Conservation (phyloP, 805 yeast species). For the Hanseniaspora jakobsenii region DNA sequence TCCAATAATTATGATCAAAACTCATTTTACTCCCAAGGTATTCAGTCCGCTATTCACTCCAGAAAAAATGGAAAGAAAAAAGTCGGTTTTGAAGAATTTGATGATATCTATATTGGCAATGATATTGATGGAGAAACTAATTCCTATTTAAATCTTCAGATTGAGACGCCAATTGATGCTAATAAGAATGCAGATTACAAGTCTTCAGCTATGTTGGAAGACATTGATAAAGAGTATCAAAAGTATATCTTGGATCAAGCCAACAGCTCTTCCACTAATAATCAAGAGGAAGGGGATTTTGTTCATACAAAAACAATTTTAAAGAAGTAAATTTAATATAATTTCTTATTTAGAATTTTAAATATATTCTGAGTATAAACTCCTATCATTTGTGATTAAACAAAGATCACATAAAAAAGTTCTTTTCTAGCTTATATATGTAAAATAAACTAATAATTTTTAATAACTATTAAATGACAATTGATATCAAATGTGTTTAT, state of each 20-base stretch:
- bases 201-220: neutral
- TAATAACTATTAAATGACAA: too few species aligned
- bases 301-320: slow-evolving; percentile 2
- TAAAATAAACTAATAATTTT: too few species aligned
- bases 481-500: too few species aligned
- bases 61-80: slow-evolving; percentile 6
- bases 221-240: neutral
- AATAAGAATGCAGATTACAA: neutral
- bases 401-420: too few species aligned
- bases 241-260: neutral
- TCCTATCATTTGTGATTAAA: too few species aligned
- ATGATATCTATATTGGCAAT: neutral
- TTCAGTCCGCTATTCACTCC: slow-evolving; percentile 12
- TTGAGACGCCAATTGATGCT: slow-evolving; percentile 12
- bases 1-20: slow-evolving; percentile 15
- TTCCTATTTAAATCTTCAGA: slow-evolving; percentile 2
- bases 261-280: neutral
- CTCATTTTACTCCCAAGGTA: slow-evolving; percentile 13
- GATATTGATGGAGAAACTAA: neutral
- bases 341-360: too few species aligned
- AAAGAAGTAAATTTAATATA: too few species aligned
- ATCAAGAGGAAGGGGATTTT: neutral
- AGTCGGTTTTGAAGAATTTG: slow-evolving; percentile 6
- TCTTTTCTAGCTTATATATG: too few species aligned
- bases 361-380: too few species aligned